Conservation (phyloP, 495 filamentous ascomycete species). For the Aspergillus coremiiformis region DNA sequence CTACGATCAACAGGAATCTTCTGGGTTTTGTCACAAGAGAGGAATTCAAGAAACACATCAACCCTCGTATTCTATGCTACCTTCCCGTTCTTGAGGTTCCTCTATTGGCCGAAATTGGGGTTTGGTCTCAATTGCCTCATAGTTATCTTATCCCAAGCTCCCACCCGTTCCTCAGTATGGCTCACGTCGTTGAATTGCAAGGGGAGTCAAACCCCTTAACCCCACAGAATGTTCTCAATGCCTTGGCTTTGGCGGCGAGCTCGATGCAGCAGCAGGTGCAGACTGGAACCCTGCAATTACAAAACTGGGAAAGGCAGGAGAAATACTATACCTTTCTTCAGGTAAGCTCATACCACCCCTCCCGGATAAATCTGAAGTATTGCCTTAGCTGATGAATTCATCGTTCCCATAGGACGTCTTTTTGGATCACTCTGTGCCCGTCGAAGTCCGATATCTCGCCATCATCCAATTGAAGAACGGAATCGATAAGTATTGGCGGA, state of each 20-base stretch:
- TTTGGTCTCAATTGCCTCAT: slow-evolving; percentile 1
- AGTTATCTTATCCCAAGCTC: neutral
- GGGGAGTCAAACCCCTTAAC: slow-evolving; percentile 57
- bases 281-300: slow-evolving; percentile 72
- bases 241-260: slow-evolving; percentile 65
- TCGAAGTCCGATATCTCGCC: slow-evolving; percentile 74
- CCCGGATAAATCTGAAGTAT: neutral
- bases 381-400: neutral
- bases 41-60: neutral
- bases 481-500: slow-evolving; percentile 89
- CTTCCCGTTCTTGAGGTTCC: neutral
- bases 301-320: slow-evolving; percentile 70
- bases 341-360: slow-evolving; percentile 27
- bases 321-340: slow-evolving; percentile 77
- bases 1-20: neutral
- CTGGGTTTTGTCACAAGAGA: neutral
- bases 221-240: slow-evolving; percentile 61
- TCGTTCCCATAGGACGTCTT: slow-evolving; percentile 54
- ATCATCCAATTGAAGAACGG: slow-evolving; percentile 94
- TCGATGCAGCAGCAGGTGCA: slow-evolving; percentile 66
- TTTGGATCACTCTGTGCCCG: slow-evolving; percentile 64
- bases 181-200: slow-evolving; percentile 44
- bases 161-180: slow-evolving; percentile 25
- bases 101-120: neutral
- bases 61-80: neutral